These are phyloP conservation scores for Tephrocybe sp. DNA, from an alignment of 768 basidiomycete species.

Conservation along the genomic window DNA sequence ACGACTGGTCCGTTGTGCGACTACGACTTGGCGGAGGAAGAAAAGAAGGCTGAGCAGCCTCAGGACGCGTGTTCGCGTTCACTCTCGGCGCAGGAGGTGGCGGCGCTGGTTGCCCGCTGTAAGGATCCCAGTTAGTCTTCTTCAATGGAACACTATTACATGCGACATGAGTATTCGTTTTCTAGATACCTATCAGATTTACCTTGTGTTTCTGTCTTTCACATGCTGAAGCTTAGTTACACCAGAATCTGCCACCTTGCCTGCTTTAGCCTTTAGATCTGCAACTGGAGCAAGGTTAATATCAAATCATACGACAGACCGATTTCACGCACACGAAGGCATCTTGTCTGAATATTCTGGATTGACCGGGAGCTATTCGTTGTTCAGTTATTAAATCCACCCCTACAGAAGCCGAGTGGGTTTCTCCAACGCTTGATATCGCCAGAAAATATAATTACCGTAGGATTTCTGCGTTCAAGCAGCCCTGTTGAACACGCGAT, in stretches of 20 bases:
- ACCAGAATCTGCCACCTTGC: conserved; percentile 55
- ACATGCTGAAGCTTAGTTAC: conserved; percentile 51
- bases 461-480: neutral
- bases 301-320: neutral
- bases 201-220: conserved; percentile 55
- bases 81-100: conserved; percentile 44
- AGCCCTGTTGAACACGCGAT: neutral
- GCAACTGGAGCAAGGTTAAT: conserved; percentile 39
- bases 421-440: neutral
- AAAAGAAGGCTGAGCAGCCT: conserved; percentile 19
- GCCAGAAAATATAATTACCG: neutral
- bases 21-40: conserved; percentile 19
- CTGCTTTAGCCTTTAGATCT: conserved; percentile 64
- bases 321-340: conserved; percentile 31
- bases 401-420: neutral
- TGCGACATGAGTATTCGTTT: neutral
- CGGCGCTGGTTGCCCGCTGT: conserved; percentile 49
- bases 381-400: neutral
- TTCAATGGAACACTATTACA: conserved; percentile 48
- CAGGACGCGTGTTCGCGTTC: conserved; percentile 29
- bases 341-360: neutral
- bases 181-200: neutral
- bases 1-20: neutral
- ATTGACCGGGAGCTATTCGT: neutral
- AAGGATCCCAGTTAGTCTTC: conserved; percentile 64